phyloP scores from a whole-genome alignment of 768 basidiomycete genomes.

The Agaricus subrufescens region DNA sequence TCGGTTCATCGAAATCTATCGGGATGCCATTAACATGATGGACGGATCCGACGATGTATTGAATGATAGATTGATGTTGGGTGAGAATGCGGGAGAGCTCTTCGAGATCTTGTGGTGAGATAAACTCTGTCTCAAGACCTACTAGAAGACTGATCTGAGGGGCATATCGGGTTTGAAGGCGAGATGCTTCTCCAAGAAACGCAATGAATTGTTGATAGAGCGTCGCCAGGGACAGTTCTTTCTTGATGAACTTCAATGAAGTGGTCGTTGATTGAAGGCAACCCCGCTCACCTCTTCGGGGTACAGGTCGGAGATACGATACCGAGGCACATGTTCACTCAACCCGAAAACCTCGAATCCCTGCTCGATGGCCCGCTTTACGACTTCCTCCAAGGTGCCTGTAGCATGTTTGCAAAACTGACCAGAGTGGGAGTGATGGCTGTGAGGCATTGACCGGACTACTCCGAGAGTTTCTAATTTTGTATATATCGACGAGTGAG shows the following conservation, averaged over 20 bases:
- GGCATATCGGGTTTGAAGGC: slow-evolving; percentile 60
- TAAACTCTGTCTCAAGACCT: slow-evolving; percentile 91
- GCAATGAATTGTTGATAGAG: slow-evolving; percentile 62
- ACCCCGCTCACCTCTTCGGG: slow-evolving; percentile 80
- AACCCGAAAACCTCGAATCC: slow-evolving; percentile 82
- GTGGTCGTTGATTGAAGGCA: not conserved
- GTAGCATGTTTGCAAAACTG: slow-evolving; percentile 90
- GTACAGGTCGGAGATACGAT: slow-evolving; percentile 76
- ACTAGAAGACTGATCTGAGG: slow-evolving; percentile 72
- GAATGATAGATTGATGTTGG: slow-evolving; percentile 46
- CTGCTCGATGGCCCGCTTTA: slow-evolving; percentile 71
- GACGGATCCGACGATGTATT: slow-evolving; percentile 89
- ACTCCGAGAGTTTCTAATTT: not conserved
- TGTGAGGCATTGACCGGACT: slow-evolving; percentile 41
- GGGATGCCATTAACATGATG: slow-evolving; percentile 88
- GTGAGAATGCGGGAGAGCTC: slow-evolving; percentile 49
- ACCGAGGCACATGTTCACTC: slow-evolving; percentile 92
- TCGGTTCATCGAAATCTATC: slow-evolving; percentile 85
- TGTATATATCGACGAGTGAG: not conserved
- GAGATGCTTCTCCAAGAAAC: slow-evolving; percentile 78
- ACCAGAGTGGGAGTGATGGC: slow-evolving; percentile 90
- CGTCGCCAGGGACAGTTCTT: slow-evolving; percentile 42
- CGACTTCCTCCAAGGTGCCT: slow-evolving; percentile 77
- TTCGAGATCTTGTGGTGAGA: slow-evolving; percentile 63
- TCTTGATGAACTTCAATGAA: slow-evolving; percentile 33